phyloP scores from a whole-genome alignment of 2,329 filamentous ascomycete species.

The Aspergillus brasiliensis region DNA sequence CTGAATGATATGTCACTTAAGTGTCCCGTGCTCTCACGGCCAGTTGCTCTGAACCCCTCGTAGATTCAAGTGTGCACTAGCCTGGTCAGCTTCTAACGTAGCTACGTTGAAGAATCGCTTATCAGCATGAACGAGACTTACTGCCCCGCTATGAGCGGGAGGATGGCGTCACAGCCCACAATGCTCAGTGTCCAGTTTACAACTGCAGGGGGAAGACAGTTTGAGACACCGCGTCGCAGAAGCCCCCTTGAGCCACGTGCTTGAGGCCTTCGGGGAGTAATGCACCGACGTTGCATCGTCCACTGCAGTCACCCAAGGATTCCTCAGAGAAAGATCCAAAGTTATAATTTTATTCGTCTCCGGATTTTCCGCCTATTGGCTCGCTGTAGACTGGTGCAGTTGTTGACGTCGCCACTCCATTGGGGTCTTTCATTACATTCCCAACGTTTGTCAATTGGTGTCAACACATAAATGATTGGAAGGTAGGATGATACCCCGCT shows the following conservation, averaged over 20 bases:
- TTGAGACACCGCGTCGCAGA: background rate
- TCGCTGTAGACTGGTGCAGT: background rate
- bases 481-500: background rate
- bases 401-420: background rate
- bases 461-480: background rate
- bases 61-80: background rate
- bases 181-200: background rate
- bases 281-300: no score
- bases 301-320: background rate
- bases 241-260: background rate
- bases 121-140: background rate
- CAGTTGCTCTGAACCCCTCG: background rate
- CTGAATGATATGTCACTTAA: background rate
- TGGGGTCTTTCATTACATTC: background rate
- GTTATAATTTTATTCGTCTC: background rate
- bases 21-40: background rate
- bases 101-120: background rate
- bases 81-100: background rate
- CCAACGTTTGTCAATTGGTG: background rate
- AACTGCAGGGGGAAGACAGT: no score
- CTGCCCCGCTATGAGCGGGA: background rate
- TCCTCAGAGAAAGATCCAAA: background rate
- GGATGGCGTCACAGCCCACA: background rate
- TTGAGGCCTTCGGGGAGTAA: background rate
- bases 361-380: background rate